Conservation (phyloP, 2,329 filamentous ascomycete genomes). For the Lachnum nothofagi region DNA sequence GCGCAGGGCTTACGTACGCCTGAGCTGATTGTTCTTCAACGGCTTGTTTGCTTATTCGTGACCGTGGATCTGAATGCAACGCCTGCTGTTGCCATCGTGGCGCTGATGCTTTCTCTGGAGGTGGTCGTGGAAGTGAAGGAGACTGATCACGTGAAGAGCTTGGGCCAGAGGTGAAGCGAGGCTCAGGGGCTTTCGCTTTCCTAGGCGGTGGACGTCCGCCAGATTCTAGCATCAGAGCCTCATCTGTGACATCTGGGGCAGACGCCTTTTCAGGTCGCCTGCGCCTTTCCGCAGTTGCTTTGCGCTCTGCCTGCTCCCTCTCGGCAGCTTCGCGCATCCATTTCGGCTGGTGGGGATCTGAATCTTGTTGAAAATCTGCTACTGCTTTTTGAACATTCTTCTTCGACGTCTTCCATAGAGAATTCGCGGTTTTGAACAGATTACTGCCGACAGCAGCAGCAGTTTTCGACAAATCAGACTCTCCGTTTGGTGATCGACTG, state of each 20-base stretch:
- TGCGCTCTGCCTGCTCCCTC: conserved; percentile 35
- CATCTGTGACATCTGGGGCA: conserved; percentile 52
- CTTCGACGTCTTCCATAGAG: conserved; percentile 88
- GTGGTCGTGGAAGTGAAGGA: conserved; percentile 42
- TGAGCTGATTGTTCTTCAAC: conserved; percentile 76
- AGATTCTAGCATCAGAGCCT: conserved; percentile 74
- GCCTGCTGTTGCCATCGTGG: conserved; percentile 57
- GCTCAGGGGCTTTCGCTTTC: conserved; percentile 28
- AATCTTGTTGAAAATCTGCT: conserved; percentile 73
- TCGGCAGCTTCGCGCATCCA: conserved; percentile 78
- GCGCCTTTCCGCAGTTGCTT: conserved; percentile 32
- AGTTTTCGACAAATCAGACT: conserved; percentile 72
- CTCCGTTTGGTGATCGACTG: conserved; percentile 51
- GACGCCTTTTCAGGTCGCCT: conserved; percentile 18
- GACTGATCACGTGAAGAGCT: conserved; percentile 43
- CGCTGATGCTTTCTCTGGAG: conserved; percentile 40
- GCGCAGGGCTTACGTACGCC: conserved; percentile 80
- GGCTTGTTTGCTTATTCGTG: conserved; percentile 65
- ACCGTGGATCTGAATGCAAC: conserved; percentile 43
- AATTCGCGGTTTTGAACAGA: conserved; percentile 89
- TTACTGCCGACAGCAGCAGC: conserved; percentile 78
- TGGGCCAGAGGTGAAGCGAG: conserved; percentile 19
- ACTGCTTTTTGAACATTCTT: conserved; percentile 92
- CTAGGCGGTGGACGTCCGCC: conserved; percentile 51
- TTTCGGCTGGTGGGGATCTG: conserved; percentile 75